A percentile compares a stretch with the other conserved stretches of the same genome.
Conservation (phyloP, 441 rosid species). For the Jatropha podagrica region DNA sequence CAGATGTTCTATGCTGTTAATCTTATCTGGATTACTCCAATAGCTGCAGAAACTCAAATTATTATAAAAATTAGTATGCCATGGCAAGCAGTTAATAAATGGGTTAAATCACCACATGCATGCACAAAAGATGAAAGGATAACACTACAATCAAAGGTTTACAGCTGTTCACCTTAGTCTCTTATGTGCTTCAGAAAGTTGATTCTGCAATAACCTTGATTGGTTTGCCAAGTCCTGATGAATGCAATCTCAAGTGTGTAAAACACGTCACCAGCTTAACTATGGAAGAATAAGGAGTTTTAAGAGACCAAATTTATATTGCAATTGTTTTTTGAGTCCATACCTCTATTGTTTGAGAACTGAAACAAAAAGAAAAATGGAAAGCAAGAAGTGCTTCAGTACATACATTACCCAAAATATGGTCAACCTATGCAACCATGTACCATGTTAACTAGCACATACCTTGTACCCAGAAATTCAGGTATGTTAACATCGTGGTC, state of each 20-base stretch:
- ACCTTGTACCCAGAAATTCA: slow-evolving; percentile 75
- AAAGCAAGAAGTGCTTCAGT: slow-evolving; percentile 14
- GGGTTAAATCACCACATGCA: neutral
- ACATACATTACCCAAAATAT: slow-evolving; percentile 1
- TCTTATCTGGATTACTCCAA: slow-evolving; percentile 60
- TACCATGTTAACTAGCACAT: slow-evolving; percentile 1
- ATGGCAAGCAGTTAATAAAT: neutral
- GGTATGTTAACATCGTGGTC: slow-evolving; percentile 79
- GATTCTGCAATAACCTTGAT: slow-evolving; percentile 50
- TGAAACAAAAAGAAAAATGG: slow-evolving; percentile 36
- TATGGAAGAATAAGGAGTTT: neutral
- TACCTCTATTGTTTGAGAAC: slow-evolving; percentile 75
- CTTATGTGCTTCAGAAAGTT: slow-evolving; percentile 53
- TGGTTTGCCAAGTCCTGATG: slow-evolving; percentile 56
- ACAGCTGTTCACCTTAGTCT: slow-evolving; percentile 57
- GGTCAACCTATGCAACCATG: slow-evolving; percentile 9
- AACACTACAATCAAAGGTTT: slow-evolving; percentile 9
- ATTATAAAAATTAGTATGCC: slow-evolving; percentile 1
- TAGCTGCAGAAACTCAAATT: slow-evolving; percentile 40
- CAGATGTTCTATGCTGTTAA: slow-evolving; percentile 48
- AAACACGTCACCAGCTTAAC: slow-evolving; percentile 18
- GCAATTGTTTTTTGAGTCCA: slow-evolving; percentile 7
- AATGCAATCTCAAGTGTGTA: slow-evolving; percentile 22
- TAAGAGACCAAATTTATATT: slow-evolving; percentile 3
- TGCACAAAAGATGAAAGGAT: neutral